A percentile compares a stretch with the other conserved stretches of the same genome.
Conservation (phyloP, 2,329 filamentous ascomycete genomes). For the Amesomyces nigricolor region DNA sequence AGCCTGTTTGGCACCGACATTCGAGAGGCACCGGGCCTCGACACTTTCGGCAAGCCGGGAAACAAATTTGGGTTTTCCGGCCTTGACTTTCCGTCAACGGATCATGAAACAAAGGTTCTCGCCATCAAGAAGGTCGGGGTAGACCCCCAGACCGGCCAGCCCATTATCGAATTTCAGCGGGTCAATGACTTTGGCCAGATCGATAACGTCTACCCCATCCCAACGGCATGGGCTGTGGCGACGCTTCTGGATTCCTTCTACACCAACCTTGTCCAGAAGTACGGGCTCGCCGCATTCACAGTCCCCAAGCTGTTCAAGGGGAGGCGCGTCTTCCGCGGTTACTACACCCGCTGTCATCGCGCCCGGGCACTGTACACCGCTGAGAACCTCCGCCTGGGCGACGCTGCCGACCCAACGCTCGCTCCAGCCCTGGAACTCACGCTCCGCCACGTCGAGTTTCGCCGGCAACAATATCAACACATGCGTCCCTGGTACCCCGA, state of each 20-base stretch:
- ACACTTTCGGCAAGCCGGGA: not conserved
- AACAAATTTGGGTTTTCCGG: not conserved
- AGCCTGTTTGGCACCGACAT: slow-evolving; percentile 9
- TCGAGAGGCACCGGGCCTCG: not conserved
- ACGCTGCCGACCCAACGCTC: not conserved
- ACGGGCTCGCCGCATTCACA: slow-evolving; percentile 4
- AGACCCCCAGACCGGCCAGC: no score
- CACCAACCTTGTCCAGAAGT: not conserved
- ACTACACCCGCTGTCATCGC: not conserved
- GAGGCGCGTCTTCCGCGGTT: not conserved
- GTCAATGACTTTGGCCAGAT: not conserved
- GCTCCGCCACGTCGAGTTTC: not conserved
- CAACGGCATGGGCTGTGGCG: slow-evolving; percentile 3
- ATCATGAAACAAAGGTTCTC: not conserved
- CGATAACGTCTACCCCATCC: not conserved
- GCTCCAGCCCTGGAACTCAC: not conserved
- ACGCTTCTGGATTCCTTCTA: slow-evolving; percentile 10
- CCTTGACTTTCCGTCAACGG: not conserved
- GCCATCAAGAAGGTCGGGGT: not conserved
- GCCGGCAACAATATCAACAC: not conserved
- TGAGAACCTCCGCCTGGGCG: not conserved
- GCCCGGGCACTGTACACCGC: not conserved
- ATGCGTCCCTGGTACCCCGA: slow-evolving; percentile 4
- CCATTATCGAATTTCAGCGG: no score
- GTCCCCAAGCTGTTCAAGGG: not conserved